Base-by-base conservation (phyloP, 176 grass and related monocot species). In the Musa acuminata region DNA sequence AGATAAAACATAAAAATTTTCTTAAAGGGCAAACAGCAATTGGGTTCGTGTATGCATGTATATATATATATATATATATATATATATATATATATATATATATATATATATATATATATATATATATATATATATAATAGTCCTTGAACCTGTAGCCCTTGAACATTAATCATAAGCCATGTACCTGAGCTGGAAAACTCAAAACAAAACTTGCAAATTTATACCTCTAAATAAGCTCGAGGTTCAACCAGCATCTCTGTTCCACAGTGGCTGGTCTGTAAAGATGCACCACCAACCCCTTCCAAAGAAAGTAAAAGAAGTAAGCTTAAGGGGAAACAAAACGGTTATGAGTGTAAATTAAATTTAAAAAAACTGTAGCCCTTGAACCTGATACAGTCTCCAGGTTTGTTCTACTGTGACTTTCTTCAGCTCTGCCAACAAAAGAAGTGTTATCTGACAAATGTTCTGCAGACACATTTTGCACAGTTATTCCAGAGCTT, bases 151-250 rank as follows among this genome's bases (percentile, higher is more conserved):
- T 43, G 35, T 43, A 43, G 35, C 35, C 35, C 35, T 43, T 43
- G 35, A 60, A 60, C 57, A 60, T 17, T n/a, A 17, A 17, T 60
- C 57, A 60, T 19, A 60, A 60, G 57, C 57, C 57, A 60, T 60
- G n/a, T 8, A 60, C 73, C 2, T 78, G 35, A 73, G 76, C 3
- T 35, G 29, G 29, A 35, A 9, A 75, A 20, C 24, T 9, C 11
- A 49, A 10, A 8, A 19, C 13, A 62, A 58, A 72, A 52, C 55
- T 17, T 48, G 69, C n/a, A 67, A 68, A 68, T 11, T 62, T 64
- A 62, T 91, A 99, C 95, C 84, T 89, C 95, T 49, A 73, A 17
- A 55, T 74, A 79, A 73, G 67, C 52, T 80, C 60, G 81, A 79
- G 80, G 77, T 79, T 89, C 88, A 49, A 71, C 55, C 54, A 72